These are phyloP conservation scores for Peribolospora baueri DNA, from an alignment of 768 basidiomycete species.

Conservation along the genomic window DNA sequence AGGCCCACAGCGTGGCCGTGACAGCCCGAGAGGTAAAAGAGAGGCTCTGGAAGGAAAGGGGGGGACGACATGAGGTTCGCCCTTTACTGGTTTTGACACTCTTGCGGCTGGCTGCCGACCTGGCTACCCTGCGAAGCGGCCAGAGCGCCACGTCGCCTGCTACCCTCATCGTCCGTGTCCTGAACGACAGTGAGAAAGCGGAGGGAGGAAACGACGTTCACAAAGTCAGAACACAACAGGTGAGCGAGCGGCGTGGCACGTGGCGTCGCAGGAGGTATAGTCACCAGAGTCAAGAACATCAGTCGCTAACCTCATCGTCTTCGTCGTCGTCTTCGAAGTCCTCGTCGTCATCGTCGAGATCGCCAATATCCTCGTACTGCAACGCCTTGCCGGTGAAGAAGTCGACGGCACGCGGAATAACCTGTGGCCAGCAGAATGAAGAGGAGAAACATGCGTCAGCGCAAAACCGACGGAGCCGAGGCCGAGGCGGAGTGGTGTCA, in stretches of 20 bases:
- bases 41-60: too few species aligned
- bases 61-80: not conserved
- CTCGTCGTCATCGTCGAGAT: conserved; percentile 12
- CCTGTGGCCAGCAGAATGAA: conserved; percentile 23
- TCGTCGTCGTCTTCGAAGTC: conserved; percentile 40
- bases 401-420: conserved; percentile 85
- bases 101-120: conserved; percentile 30
- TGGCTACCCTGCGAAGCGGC: conserved; percentile 13
- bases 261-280: conserved; percentile 22
- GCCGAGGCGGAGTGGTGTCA: conserved; percentile 2
- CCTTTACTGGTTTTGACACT: conserved; percentile 69
- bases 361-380: conserved; percentile 33
- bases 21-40: too few species aligned
- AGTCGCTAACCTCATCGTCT: conserved; percentile 38
- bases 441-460: not conserved
- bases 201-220: not conserved
- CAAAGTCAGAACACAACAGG: not conserved
- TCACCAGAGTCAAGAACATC: conserved; percentile 37
- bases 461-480: not conserved
- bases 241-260: not conserved
- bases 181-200: not conserved
- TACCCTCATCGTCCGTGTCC: conserved; percentile 10
- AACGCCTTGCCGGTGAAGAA: conserved; percentile 95
- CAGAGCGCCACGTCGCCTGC: conserved; percentile 6
- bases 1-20: too few species aligned